Evolutionary conservation across 805 yeast genomes (phyloP).

Genomic region (Saccharomycopsis selenospora): DNA sequence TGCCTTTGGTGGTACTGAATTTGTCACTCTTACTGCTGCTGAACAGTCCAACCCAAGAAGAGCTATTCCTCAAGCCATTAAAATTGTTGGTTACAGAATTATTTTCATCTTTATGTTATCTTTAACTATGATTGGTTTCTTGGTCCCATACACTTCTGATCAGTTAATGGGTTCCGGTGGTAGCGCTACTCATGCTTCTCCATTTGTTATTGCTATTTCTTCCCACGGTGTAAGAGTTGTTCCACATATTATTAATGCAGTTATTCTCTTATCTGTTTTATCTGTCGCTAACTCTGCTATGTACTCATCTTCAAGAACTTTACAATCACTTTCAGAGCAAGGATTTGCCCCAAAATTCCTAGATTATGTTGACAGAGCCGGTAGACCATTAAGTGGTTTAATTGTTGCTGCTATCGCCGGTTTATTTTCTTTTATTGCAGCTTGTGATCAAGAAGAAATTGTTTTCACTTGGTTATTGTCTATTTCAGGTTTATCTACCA

Average conservation of each 20-base stretch:
- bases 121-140: constrained; percentile 40
- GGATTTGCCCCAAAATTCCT: constrained; percentile 51
- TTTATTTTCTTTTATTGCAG: constrained; percentile 59
- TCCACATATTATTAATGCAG: constrained; percentile 59
- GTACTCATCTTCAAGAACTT: constrained; percentile 40
- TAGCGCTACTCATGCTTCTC: constrained; percentile 48
- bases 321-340: constrained; percentile 48
- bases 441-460: constrained; percentile 46
- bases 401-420: constrained; percentile 47
- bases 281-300: constrained; percentile 56
- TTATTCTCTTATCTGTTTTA: constrained; percentile 53
- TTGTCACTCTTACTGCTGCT: constrained; percentile 52
- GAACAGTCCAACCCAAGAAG: constrained; percentile 48
- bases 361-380: constrained; percentile 48
- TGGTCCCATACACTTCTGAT: constrained; percentile 44
- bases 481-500: constrained; percentile 53
- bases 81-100: constrained; percentile 50
- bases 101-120: constrained; percentile 42
- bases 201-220: constrained; percentile 56
- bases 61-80: constrained; percentile 50
- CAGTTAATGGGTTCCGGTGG: constrained; percentile 37
- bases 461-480: constrained; percentile 63
- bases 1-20: constrained; percentile 56
- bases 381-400: constrained; percentile 56
- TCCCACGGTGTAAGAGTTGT: constrained; percentile 48